phyloP scores from a whole-genome alignment of 345 rosid species.

The Syzygium aromaticum region DNA sequence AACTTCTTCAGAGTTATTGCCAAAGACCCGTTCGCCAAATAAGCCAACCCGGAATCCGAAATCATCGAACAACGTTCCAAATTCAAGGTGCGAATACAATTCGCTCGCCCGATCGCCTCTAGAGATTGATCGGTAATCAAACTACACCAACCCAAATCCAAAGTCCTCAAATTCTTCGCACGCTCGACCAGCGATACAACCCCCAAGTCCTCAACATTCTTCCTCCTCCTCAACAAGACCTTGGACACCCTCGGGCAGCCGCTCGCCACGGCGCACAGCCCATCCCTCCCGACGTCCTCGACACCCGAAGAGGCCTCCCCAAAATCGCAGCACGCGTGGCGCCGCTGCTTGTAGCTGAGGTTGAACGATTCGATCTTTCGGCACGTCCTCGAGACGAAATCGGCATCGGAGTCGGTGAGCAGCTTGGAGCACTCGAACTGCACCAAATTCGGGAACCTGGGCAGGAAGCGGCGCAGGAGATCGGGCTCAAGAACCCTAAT shows the following conservation, averaged over 20 bases:
- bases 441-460: slow-evolving; percentile 36
- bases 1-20: slow-evolving; percentile 23
- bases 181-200: slow-evolving; percentile 13
- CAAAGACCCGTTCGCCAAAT: slow-evolving; percentile 19
- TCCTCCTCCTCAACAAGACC: slow-evolving; percentile 24
- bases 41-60: slow-evolving; percentile 22
- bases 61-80: slow-evolving; percentile 26
- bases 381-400: slow-evolving; percentile 24
- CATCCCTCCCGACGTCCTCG: slow-evolving; percentile 20
- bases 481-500: slow-evolving; percentile 31
- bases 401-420: slow-evolving; percentile 15
- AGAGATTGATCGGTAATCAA: slow-evolving; percentile 25
- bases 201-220: slow-evolving; percentile 18
- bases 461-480: slow-evolving; percentile 17
- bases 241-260: slow-evolving; percentile 18
- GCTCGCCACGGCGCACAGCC: slow-evolving; percentile 17
- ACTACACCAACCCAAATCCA: slow-evolving; percentile 32
- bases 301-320: neutral
- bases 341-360: slow-evolving; percentile 11
- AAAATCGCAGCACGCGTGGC: neutral
- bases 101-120: slow-evolving; percentile 14
- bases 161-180: slow-evolving; percentile 13
- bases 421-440: slow-evolving; percentile 5
- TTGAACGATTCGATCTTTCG: slow-evolving; percentile 17
- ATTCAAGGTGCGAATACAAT: slow-evolving; percentile 18